Conservation (phyloP, 331 rosid genomes). For the Quercus phellos region DNA sequence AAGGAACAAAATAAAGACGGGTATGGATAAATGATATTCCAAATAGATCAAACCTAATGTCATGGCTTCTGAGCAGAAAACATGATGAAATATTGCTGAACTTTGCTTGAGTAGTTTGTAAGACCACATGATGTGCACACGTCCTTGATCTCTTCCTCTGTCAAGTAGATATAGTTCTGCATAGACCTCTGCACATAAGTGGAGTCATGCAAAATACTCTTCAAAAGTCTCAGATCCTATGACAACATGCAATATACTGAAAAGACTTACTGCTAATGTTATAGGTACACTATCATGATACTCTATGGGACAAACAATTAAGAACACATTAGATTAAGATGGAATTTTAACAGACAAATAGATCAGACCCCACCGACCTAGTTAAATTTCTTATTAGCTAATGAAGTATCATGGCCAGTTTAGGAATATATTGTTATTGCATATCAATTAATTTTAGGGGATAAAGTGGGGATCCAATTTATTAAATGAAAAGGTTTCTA, state of each 20-base stretch:
- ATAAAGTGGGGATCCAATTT: not conserved
- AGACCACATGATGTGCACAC: constrained; percentile 80
- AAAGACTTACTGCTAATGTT: not conserved
- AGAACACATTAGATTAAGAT: not conserved
- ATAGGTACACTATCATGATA: not conserved
- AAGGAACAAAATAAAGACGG: constrained; percentile 7
- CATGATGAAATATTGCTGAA: constrained; percentile 74
- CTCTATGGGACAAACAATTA: not conserved
- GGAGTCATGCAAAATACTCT: not conserved
- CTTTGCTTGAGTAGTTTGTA: constrained; percentile 66
- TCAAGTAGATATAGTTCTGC: constrained; percentile 47
- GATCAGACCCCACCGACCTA: not conserved
- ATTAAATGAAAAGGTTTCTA: not conserved
- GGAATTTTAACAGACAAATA: not conserved
- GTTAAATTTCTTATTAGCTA: not conserved
- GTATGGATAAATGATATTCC: constrained; percentile 18
- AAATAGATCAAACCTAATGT: constrained; percentile 25
- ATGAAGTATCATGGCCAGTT: not conserved
- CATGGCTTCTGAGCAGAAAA: constrained; percentile 75
- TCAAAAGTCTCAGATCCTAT: not conserved
- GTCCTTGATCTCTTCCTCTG: constrained; percentile 75
- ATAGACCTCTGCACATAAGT: constrained; percentile 37
- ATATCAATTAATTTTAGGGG: not conserved
- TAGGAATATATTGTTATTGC: not conserved
- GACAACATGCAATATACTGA: not conserved